Evolutionary conservation across 306 rosid species (phyloP).

Genomic region (Cicer chorassanicum): DNA sequence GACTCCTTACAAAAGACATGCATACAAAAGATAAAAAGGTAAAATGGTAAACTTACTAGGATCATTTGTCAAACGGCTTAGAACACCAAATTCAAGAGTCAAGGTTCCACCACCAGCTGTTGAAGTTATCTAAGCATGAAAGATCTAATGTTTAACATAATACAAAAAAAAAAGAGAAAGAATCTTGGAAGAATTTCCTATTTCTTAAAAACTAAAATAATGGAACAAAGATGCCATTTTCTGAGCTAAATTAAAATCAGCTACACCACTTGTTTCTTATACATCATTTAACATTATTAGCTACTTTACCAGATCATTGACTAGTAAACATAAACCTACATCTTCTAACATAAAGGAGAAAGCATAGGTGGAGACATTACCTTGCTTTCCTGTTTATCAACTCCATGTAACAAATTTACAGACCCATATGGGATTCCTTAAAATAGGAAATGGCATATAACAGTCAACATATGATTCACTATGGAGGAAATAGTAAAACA

Average conservation of each 20-base stretch:
- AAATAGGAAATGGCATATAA: constrained; percentile 42
- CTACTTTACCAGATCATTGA: constrained; percentile 21
- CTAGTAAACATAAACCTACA: constrained; percentile 37
- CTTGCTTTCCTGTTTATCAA: constrained; percentile 98
- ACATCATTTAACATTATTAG: constrained; percentile 31
- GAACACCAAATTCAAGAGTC: constrained; percentile 95
- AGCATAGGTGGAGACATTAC: constrained; percentile 55
- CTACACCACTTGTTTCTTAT: constrained; percentile 7
- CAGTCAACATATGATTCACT: constrained; percentile 33
- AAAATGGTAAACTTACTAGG: constrained; percentile 68
- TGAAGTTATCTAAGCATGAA: constrained; percentile 79
- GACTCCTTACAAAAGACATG: constrained; percentile 23
- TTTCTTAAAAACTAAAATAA: constrained; percentile 29
- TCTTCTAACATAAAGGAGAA: constrained; percentile 47
- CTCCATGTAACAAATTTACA: constrained; percentile 92
- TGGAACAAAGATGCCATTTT: constrained; percentile 25
- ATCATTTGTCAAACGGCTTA: constrained; percentile 90
- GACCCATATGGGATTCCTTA: constrained; percentile 99
- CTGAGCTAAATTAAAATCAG: constrained; percentile 8
- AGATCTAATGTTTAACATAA: constrained; percentile 38
- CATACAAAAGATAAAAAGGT: constrained; percentile 32
- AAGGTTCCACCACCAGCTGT: constrained; percentile 99
- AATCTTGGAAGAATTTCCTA: background rate
- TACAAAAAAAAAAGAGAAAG: constrained; percentile 20
- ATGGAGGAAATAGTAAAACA: constrained; percentile 31